Evolutionary conservation across 192 early-diverging fungal species (phyloP).

Genomic region (Fimicolochytrium jonesii): DNA sequence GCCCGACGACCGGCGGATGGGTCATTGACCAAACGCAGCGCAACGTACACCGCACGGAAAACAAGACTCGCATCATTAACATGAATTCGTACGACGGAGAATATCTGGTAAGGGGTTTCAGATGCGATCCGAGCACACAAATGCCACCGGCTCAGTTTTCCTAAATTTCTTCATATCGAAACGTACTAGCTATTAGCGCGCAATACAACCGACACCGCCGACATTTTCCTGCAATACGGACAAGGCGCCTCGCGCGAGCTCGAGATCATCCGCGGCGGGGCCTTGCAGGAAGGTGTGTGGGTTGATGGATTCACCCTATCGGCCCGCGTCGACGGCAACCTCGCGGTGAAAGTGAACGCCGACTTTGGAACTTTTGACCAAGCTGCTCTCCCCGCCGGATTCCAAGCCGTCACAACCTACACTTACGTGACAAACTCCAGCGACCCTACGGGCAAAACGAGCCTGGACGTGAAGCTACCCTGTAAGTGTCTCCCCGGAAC

Average conservation of each 20-base stretch:
- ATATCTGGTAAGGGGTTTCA: neutral
- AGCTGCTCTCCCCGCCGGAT: neutral
- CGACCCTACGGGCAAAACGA: neutral
- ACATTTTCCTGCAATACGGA: neutral
- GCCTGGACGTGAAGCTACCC: neutral
- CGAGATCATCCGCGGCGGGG: neutral
- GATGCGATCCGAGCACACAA: no score
- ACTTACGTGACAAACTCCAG: neutral
- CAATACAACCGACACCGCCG: slow-evolving; percentile 1
- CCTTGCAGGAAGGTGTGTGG: neutral
- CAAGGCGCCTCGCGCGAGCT: neutral
- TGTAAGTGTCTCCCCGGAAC: no score
- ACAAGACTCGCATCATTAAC: neutral
- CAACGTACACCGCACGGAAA: neutral
- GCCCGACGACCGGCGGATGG: neutral
- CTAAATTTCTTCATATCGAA: no score
- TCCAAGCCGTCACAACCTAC: neutral
- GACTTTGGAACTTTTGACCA: neutral
- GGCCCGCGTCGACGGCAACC: neutral
- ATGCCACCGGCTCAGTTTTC: no score
- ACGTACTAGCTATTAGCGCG: neutral
- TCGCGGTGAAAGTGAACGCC: neutral
- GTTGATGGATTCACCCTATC: neutral
- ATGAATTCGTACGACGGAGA: slow-evolving; percentile 1
- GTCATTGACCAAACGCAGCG: slow-evolving; percentile 1